Percentiles rank a stretch among this genome's conserved stretches.
Evolutionary conservation across 2,329 filamentous ascomycete species (phyloP).

Genomic region (Knoxdaviesia proteae): DNA sequence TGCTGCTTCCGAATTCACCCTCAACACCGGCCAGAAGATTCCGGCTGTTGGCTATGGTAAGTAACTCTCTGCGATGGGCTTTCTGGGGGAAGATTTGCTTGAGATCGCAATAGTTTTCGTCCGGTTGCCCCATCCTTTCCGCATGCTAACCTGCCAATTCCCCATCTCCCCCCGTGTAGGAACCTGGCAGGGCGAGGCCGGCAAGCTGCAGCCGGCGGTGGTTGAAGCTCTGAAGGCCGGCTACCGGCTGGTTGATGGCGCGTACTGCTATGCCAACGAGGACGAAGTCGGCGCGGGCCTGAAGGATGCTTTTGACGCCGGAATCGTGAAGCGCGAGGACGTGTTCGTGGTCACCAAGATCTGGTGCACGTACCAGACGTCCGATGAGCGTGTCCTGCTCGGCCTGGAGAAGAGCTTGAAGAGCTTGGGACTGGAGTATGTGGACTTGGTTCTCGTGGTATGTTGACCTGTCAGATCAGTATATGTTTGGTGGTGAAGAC

Average conservation of each 20-base stretch:
- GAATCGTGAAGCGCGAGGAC: constrained; percentile 49
- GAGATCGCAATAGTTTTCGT: too few relatives aligned
- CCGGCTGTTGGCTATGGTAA: constrained; percentile 42
- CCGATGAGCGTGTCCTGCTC: constrained; percentile 32
- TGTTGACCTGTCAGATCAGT: constrained; percentile 6
- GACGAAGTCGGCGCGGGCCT: constrained; percentile 64
- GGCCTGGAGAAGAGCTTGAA: constrained; percentile 54
- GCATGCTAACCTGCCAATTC: neutral
- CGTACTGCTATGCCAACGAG: constrained; percentile 66
- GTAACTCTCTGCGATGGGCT: constrained; percentile 5
- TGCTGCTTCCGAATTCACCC: constrained; percentile 33
- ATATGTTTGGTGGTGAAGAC: neutral
- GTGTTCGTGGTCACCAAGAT: constrained; percentile 73
- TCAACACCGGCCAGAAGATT: constrained; percentile 43
- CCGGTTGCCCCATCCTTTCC: too few relatives aligned
- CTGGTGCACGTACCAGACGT: constrained; percentile 58
- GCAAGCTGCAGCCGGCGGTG: constrained; percentile 37
- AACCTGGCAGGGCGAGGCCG: constrained; percentile 42
- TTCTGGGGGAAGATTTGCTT: neutral
- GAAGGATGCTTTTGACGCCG: constrained; percentile 47
- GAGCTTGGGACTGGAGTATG: constrained; percentile 55
- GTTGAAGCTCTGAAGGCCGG: constrained; percentile 33
- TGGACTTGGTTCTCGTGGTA: constrained; percentile 57
- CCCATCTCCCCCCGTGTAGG: neutral
- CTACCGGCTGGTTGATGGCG: constrained; percentile 45